phyloP scores from a whole-genome alignment of 23 red algal species.

The Cyanidium caldarium region DNA sequence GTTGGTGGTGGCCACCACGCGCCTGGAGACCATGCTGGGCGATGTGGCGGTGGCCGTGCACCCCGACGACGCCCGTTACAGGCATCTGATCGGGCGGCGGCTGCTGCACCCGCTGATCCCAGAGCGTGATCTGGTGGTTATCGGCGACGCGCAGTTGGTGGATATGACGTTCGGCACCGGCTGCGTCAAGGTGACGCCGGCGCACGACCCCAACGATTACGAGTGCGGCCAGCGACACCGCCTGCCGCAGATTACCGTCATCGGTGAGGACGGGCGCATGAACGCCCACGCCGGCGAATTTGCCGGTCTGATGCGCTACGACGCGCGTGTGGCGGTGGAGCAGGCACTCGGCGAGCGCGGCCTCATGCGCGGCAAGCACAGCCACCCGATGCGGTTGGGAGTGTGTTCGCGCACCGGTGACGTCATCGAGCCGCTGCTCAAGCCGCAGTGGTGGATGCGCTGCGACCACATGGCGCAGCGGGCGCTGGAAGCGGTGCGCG shows the following conservation, averaged over 20 bases:
- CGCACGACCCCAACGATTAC: constrained; percentile 98
- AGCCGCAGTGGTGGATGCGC: constrained; percentile 89
- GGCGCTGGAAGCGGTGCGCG: constrained; percentile 25
- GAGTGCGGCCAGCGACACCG: constrained; percentile 70
- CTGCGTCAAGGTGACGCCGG: constrained; percentile 93
- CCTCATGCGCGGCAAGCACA: constrained; percentile 57
- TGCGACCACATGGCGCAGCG: constrained; percentile 66
- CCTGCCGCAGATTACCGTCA: constrained; percentile 50
- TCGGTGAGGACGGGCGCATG: constrained; percentile 54
- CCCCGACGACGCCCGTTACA: constrained; percentile 80
- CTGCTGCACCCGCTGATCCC: constrained; percentile 68
- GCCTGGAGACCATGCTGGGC: constrained; percentile 98
- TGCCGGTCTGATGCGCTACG: constrained; percentile 80
- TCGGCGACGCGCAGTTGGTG: constrained; percentile 70
- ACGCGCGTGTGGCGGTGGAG: constrained; percentile 76
- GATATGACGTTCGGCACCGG: constrained; percentile 98
- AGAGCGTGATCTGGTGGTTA: constrained; percentile 56
- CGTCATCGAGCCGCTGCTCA: constrained; percentile 81
- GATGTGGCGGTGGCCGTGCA: constrained; percentile 95
- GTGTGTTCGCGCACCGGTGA: constrained; percentile 89
- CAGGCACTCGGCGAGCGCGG: constrained; percentile 45
- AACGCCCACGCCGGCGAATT: constrained; percentile 68
- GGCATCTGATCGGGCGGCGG: constrained; percentile 49
- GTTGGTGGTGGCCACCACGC: constrained; percentile 82
- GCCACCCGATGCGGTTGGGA: constrained; percentile 69